Conservation (phyloP, 2,329 filamentous ascomycete genomes). For the Botryosphaeria dothidea region DNA sequence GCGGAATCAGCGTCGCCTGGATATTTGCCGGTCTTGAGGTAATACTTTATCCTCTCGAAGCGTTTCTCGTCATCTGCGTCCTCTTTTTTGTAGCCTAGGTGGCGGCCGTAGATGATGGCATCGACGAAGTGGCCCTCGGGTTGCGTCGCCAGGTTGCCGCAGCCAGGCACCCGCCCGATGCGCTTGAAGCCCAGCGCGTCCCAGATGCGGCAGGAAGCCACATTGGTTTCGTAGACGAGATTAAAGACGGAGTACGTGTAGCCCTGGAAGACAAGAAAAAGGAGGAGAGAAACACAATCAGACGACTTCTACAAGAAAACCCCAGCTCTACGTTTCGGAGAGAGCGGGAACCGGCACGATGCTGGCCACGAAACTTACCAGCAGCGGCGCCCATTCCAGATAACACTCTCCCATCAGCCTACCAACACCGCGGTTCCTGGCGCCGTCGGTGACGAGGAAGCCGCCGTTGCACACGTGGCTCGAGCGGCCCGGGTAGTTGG, state of each 20-base stretch:
- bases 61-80: conserved; percentile 91
- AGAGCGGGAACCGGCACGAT: background rate
- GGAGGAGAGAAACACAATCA: background rate
- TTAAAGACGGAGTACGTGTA: conserved; percentile 95
- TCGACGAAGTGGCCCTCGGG: conserved; percentile 48
- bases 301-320: background rate
- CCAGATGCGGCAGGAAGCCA: conserved; percentile 88
- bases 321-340: background rate
- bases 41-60: conserved; percentile 98
- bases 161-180: conserved; percentile 72
- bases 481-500: conserved; percentile 87
- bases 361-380: conserved; percentile 33
- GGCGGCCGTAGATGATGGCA: conserved; percentile 62
- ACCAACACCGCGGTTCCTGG: conserved; percentile 51
- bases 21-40: conserved; percentile 92
- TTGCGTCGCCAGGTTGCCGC: conserved; percentile 51
- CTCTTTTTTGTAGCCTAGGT: conserved; percentile 64
- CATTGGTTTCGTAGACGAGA: conserved; percentile 90
- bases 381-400: conserved; percentile 54
- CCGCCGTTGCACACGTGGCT: conserved; percentile 80
- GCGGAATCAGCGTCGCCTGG: conserved; percentile 89
- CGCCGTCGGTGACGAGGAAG: conserved; percentile 51
- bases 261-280: conserved; percentile 50
- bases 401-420: conserved; percentile 55
- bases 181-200: conserved; percentile 90